These are phyloP conservation scores for Thraustochytrium sp. DNA, from an alignment of 352 stramenopile species.

Conservation along the genomic window DNA sequence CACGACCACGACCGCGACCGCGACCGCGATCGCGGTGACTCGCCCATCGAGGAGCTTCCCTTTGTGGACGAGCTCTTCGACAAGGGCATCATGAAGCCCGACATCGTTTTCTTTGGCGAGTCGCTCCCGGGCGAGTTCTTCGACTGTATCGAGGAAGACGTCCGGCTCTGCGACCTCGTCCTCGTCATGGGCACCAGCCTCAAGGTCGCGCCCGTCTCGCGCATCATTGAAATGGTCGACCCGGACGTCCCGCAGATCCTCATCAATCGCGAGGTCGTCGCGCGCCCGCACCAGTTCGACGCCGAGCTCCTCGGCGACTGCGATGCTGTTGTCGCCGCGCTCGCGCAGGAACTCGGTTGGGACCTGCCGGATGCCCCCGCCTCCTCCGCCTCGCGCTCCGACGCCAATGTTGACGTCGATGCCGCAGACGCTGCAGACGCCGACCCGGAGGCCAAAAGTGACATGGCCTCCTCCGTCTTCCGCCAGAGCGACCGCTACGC, in stretches of 20 bases:
- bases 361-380: not conserved
- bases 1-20: not conserved
- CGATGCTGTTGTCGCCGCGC: not conserved
- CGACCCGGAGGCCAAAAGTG: not conserved
- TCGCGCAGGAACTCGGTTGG: not conserved
- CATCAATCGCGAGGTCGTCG: conserved; percentile 76
- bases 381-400: not conserved
- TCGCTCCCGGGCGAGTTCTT: conserved; percentile 78
- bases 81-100: conserved; percentile 87
- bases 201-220: conserved; percentile 86
- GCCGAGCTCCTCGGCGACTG: conserved; percentile 32
- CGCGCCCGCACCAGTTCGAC: conserved; percentile 28
- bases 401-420: not conserved
- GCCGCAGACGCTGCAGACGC: not conserved
- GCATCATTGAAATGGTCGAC: conserved; percentile 72
- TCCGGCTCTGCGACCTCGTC: conserved; percentile 79
- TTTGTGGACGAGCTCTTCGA: conserved; percentile 29
- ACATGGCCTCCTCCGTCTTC: not conserved
- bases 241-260: conserved; percentile 74
- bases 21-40: not conserved
- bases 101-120: conserved; percentile 96
- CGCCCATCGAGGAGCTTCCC: not conserved
- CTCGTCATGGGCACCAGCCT: conserved; percentile 97
- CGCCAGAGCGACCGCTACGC: not conserved
- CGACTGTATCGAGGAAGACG: conserved; percentile 64